These are phyloP conservation scores for Colletotrichum melonis DNA, from an alignment of 2,329 filamentous ascomycete genomes.

Conservation along the genomic window DNA sequence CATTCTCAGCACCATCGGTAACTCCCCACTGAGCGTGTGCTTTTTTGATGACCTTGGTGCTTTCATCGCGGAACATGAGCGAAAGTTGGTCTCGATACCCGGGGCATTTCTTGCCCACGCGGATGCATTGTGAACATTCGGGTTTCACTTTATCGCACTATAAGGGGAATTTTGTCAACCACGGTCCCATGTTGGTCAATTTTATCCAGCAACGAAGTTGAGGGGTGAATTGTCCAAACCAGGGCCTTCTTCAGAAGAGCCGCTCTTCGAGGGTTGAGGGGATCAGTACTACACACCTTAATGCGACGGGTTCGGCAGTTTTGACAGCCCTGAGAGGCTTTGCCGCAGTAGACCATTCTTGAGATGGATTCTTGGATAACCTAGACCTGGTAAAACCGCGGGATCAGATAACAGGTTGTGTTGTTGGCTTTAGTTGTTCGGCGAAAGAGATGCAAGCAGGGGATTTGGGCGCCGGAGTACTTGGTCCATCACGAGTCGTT, in stretches of 20 bases:
- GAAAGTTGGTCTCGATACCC: constrained; percentile 74
- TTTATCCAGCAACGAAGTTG: background rate
- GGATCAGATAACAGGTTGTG: background rate
- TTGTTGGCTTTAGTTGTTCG: background rate
- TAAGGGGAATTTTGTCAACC: constrained; percentile 3
- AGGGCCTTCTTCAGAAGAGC: background rate
- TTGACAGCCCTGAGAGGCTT: constrained; percentile 66
- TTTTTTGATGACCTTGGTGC: constrained; percentile 70
- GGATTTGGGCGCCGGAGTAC: background rate
- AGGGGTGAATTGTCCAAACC: background rate
- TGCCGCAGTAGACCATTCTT: constrained; percentile 68
- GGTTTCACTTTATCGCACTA: constrained; percentile 72
- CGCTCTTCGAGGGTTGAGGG: background rate
- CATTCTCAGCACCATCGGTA: constrained; percentile 15
- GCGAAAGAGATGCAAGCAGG: background rate
- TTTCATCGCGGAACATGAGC: constrained; percentile 75
- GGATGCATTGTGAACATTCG: constrained; percentile 71
- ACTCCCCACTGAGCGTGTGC: constrained; percentile 63
- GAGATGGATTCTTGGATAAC: background rate
- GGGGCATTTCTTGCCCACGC: constrained; percentile 69
- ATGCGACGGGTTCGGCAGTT: constrained; percentile 65
- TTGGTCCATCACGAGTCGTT: constrained; percentile 23
- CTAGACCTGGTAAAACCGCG: background rate
- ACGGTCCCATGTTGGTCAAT: background rate
- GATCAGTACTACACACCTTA: constrained; percentile 55